Evolutionary conservation across 2,329 filamentous ascomycete genomes (phyloP), one percentile per base, ranked within the genome.

Genomic region (Colletotrichum siamense): DNA sequence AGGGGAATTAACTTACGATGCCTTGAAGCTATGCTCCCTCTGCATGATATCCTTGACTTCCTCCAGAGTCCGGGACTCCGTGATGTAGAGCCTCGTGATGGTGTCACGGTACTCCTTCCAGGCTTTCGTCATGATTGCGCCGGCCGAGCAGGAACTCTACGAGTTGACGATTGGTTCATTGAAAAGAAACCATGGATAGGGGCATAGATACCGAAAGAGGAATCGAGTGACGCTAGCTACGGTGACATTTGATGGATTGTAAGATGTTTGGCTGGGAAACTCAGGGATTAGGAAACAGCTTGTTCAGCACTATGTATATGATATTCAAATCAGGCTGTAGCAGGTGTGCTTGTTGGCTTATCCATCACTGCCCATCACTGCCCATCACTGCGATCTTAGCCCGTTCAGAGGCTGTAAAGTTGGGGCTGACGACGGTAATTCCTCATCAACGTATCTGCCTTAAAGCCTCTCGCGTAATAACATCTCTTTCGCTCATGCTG

Each of bases 11-110:
- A 83, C 85, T 81, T 77, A 85, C 85, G 84, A 88, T 49, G 88
- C 86, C 52, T 84, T 81, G 81, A 90, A 86, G 67, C 81, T 79
- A 74, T 88, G 80, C 77, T 82, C 63, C 70, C 82, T 68, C 72
- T 81, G 79, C 87, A 89, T 88, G 59, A 86, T 81, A 16, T 77
- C 71, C 79, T 81, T 83, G 52, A 89, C 87, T 24, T 86, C 84
- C 8, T 85, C 80, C 36, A 89, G 83, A 8, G 86, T 87, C 69
- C 79, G 81, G 44, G 82, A 82, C 22, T 86, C 81, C 6, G 82
- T 77, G 67, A 85, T 86, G 80, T 89, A 89, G 32, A 88, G 78
- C 28, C 77, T 78, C 49, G 83, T 80, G 74, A 89, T 88, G 32
- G 76, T 78, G 2, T 77, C 70, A 34, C 81, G 82, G 80, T 86